Percentiles rank a stretch among this genome's conserved stretches.
phyloP scores from a whole-genome alignment of 2,329 filamentous ascomycete genomes.

The Aspergillus ibericus region DNA sequence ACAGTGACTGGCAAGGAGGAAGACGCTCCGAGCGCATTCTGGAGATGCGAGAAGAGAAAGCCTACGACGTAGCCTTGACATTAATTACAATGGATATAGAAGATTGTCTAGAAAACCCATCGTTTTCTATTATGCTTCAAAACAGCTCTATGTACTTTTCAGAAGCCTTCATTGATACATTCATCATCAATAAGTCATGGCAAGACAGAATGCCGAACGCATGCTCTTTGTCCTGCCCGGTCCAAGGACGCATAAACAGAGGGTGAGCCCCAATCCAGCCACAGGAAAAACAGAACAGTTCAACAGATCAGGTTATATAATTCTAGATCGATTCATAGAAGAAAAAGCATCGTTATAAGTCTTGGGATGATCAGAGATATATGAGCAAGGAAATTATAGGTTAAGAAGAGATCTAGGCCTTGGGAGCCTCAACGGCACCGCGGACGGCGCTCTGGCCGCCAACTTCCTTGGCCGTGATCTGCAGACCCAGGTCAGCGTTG shows the following conservation, averaged over 20 bases:
- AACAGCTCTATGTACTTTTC: conserved; percentile 25
- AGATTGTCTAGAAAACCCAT: conserved; percentile 13
- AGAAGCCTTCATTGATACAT: conserved; percentile 25
- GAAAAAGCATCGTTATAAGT: conserved; percentile 2
- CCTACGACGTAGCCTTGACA: neutral
- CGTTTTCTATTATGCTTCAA: conserved; percentile 15
- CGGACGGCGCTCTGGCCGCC: conserved; percentile 83
- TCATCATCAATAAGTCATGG: conserved; percentile 24
- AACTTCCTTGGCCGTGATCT: conserved; percentile 79
- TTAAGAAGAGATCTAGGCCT: conserved; percentile 20
- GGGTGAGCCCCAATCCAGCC: neutral
- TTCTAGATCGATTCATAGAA: conserved; percentile 7
- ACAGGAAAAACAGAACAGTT: neutral
- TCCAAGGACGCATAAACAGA: neutral
- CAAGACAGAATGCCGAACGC: neutral
- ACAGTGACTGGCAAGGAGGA: no score
- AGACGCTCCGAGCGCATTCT: no score
- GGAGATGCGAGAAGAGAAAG: neutral
- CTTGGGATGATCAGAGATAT: conserved; percentile 5
- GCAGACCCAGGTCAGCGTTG: conserved; percentile 73
- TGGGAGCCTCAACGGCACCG: conserved; percentile 54
- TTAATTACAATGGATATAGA: neutral
- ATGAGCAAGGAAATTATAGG: conserved; percentile 18
- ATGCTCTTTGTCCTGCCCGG: neutral
- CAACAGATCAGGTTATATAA: conserved; percentile 1